Base-by-base conservation (phyloP, 2,329 filamentous ascomycete genomes). In the Fusarium pseudoanthophilum region DNA sequence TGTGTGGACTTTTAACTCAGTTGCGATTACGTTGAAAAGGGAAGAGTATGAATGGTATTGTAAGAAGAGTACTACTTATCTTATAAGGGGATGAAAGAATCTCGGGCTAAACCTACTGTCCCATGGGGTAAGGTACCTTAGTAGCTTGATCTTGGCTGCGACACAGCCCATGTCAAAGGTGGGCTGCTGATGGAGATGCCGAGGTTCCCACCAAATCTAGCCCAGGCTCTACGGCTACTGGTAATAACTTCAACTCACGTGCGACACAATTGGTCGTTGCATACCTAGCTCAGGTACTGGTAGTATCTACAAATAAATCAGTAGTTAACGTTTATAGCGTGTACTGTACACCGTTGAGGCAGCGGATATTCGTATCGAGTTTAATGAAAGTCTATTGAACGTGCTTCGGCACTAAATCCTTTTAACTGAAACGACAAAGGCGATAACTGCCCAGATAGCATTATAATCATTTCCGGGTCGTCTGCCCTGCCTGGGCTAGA, bases 401-500 rank as follows among this genome's bases (percentile, higher is more conserved):
- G 63, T 76, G 69, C 62, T 72, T 62, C 49, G 45, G 53, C 58
- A 69, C 67, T 40, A 67, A 53, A 67, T 60, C 60, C 57, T 73
- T 73, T 64, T 63, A 58, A 70, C 55, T 55, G 58, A 78, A 68
- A 78, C 69, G 62, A 71, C 69, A 74, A 66, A 73, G 71, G 73
- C 76, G 73, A 67, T 55, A 60, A 60, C 71, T 69, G 72, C 76
- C 77, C 69, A 75, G 67, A 79, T 74, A 75, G 74, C 71, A 76
- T 77, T 78, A 79, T 77, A 73, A 75, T 70, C 72, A 74, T 77
- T 77, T 71, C 76, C 65, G 46, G 67, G 74, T 67, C 60, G 60
- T 75, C 76, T 70, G 62, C 73, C 74, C 67, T 67, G 67, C 67
- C 73, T 68, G 67, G 76, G 73, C 51, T 66, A 68, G 76, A 78